Evolutionary conservation across 805 yeast species (phyloP), one percentile per base, ranked within the genome.

Genomic region (Vanderwaltozyma tropicalis): DNA sequence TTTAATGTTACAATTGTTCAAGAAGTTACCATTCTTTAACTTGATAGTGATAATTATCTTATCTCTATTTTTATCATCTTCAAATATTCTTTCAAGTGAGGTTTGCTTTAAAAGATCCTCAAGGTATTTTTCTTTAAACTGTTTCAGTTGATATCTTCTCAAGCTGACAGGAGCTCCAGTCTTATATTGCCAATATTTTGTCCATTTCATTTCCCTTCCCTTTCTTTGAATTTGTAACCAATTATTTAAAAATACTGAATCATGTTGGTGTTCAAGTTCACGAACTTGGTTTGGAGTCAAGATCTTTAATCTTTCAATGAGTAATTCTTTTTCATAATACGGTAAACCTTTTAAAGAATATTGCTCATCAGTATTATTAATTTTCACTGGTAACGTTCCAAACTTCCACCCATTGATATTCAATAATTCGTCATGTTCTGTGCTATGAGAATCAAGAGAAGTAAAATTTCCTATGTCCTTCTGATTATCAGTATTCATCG

Each of bases 261-360:
- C 72, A 42, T 73, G 78, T 9, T 62, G 43, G 44, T 69, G 68
- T 43, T 72, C 77, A 26, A 72, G 49, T 42, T 69, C 72, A 38
- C 57, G 65, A 18, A 72, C 53, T 25, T 64, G 46, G 55, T 43
- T 64, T 50, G 52, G 55, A 31, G 57, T 53, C 49, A 52, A 56
- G 53, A 33, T 39, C 38, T 35, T 53, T 41, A 37, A 58, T 47
- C 59, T 63, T 50, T 40, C 52, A 41, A 37, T 44, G 33, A 35
- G 55, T 35, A 13, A 48, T 30, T 42, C 46, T 28, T 51, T 55
- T 21, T 62, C 55, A 45, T 63, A 71, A 28, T 58, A 61, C 0
- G 75, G 74, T 27, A 72, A 49, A 0, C 78, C 77, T 45, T 55
- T 66, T 1, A 28, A 14, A 0, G 68, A 52, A 42, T 45, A 59